Base-by-base conservation (phyloP, 2,329 filamentous ascomycete genomes). In the Paecilomyces formosus region DNA sequence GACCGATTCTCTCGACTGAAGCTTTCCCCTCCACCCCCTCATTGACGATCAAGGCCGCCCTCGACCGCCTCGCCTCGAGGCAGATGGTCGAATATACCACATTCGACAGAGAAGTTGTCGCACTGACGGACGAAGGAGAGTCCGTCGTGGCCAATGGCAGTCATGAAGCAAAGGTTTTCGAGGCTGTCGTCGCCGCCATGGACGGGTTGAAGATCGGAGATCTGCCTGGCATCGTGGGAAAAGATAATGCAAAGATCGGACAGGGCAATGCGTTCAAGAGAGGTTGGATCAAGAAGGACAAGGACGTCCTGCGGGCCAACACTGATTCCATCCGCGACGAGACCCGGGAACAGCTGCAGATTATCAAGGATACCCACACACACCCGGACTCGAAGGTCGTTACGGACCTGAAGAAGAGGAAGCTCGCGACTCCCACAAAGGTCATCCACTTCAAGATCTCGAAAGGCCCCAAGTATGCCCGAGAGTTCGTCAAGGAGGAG, bases 181-280 rank as follows among this genome's bases (percentile, higher is more conserved):
- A 90, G 68, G 88, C 88, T 0, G 79, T 93, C 58, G 81, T 83
- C 65, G 79, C 83, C 64, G 87, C 88, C 30, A 72, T 92, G 64
- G 91, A 93, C 70, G 92, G 92, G 22, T 81, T 97, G 74, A 88
- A 89, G 64, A 88, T 97, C 60, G 79, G 83, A 63, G 89, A 93
- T 64, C 79, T 92, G 58, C 77, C 79, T 31, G 74, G 74, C 56
- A 68, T 78, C 57, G 75, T 78, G 53, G 76, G 76, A 56, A 77
- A 78, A 66, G 76, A 78, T 28, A 75, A 73, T 55, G 77, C 77
- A 58, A 79, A 78, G 78, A 81, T 97, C 61, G 94, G 94, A n/a
- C 89, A 94, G 73, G 92, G 92, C 67, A 96, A 94, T 78, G 93
- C 93, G 33, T 96, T 97, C 80, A 95, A 84, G 75, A 79, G 81